phyloP scores from a whole-genome alignment of 768 basidiomycete species.

The Rickenella mellea region DNA sequence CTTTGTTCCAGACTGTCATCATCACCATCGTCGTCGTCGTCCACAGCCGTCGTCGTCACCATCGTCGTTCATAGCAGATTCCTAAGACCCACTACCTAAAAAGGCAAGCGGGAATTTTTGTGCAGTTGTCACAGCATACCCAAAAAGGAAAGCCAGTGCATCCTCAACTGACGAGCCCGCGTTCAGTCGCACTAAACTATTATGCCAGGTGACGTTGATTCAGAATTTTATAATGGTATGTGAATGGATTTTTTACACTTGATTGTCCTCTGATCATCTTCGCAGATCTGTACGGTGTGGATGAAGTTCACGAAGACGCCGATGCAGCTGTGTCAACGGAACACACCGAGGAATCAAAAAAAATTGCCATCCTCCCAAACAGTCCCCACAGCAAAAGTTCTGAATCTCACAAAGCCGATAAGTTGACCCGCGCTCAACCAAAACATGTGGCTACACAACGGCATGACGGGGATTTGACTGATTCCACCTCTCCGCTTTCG shows the following conservation, averaged over 20 bases:
- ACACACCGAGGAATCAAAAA: slow-evolving; percentile 11
- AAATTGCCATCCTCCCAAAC: slow-evolving; percentile 12
- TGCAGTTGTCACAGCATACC: no score
- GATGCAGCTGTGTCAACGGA: slow-evolving; percentile 17
- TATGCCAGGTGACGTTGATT: slow-evolving; percentile 86
- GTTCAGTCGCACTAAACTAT: no score
- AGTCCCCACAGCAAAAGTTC: slow-evolving; percentile 10
- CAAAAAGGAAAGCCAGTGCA: no score
- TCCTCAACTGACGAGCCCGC: no score
- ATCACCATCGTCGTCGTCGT: no score
- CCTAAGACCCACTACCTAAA: no score
- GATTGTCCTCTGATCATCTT: slow-evolving; percentile 2
- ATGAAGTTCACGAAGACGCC: slow-evolving; percentile 26
- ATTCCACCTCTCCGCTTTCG: slow-evolving; percentile 27
- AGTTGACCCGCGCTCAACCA: slow-evolving; percentile 14
- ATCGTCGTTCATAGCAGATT: no score
- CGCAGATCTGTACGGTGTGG: slow-evolving; percentile 46
- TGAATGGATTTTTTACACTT: slow-evolving; percentile 1
- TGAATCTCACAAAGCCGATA: no score
- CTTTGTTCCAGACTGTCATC: no score
- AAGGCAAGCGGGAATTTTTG: no score
- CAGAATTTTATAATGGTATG: slow-evolving; percentile 84
- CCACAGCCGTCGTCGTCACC: no score
- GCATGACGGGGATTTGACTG: slow-evolving; percentile 13
- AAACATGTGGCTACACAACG: slow-evolving; percentile 6